Evolutionary conservation across 192 early-diverging fungal species (phyloP).

Genomic region (Thamnidium elegans): DNA sequence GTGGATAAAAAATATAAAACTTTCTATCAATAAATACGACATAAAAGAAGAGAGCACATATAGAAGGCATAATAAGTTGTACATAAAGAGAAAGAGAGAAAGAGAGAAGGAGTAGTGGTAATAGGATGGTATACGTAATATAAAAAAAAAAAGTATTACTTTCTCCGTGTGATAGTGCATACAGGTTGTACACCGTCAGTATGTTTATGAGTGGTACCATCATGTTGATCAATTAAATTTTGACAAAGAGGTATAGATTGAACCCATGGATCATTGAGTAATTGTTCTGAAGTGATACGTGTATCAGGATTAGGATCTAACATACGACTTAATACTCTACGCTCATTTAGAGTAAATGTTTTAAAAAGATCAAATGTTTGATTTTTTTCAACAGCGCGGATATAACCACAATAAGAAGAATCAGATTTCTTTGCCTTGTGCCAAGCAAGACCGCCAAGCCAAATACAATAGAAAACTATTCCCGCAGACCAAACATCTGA

Average conservation of each 20-base stretch:
- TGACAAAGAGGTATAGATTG: slow-evolving; percentile 29
- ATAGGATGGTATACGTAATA: no score
- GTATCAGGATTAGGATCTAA: slow-evolving; percentile 28
- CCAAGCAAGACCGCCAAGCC: slow-evolving; percentile 32
- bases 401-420: slow-evolving; percentile 21
- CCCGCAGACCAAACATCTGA: slow-evolving; percentile 96
- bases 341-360: slow-evolving; percentile 11
- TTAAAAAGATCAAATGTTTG: slow-evolving; percentile 27
- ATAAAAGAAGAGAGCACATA: no score
- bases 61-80: no score
- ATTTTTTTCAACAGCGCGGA: slow-evolving; percentile 44
- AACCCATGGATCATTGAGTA: slow-evolving; percentile 30
- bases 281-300: slow-evolving; percentile 23
- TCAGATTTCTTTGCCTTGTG: slow-evolving; percentile 34
- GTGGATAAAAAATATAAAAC: no score
- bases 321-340: slow-evolving; percentile 21
- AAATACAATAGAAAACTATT: slow-evolving; percentile 61
- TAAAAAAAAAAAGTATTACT: no score
- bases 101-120: no score
- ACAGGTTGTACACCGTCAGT: neutral
- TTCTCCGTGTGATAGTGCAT: no score
- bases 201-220: slow-evolving; percentile 21
- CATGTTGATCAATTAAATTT: slow-evolving; percentile 12
- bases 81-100: no score
- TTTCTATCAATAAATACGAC: no score